phyloP scores from a whole-genome alignment of 2,329 filamentous ascomycete genomes.

The Cordyceps farinosa region DNA sequence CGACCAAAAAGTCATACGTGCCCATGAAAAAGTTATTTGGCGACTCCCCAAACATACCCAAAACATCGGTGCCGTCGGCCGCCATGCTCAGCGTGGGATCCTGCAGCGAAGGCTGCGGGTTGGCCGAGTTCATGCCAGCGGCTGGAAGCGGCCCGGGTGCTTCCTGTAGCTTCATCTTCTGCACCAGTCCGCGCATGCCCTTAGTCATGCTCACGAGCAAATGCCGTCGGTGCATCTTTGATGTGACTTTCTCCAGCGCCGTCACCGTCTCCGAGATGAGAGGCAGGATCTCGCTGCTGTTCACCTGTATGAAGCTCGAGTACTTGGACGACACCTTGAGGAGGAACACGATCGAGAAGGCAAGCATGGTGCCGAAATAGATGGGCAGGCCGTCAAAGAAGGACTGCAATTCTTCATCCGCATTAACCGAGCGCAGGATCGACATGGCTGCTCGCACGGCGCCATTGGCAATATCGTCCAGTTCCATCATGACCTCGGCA shows the following conservation, averaged over 20 bases:
- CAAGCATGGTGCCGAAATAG: conserved; percentile 16
- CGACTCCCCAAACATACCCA: conserved; percentile 14
- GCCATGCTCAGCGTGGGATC: conserved; percentile 9
- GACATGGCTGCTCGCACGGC: conserved; percentile 13
- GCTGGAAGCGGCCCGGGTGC: background rate
- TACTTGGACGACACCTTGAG: conserved; percentile 14
- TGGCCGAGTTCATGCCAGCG: no score
- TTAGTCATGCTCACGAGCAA: conserved; percentile 17
- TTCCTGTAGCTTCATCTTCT: conserved; percentile 5
- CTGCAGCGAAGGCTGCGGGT: background rate
- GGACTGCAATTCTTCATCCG: conserved; percentile 15
- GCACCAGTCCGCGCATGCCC: conserved; percentile 16
- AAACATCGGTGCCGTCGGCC: background rate
- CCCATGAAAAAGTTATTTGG: conserved; percentile 15
- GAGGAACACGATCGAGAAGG: conserved; percentile 13
- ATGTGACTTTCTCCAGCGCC: conserved; percentile 13
- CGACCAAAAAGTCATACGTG: conserved; percentile 14
- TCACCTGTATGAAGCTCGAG: conserved; percentile 12
- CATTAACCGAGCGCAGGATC: conserved; percentile 14
- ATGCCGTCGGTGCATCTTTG: conserved; percentile 13
- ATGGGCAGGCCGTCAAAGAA: conserved; percentile 17
- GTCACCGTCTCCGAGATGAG: conserved; percentile 9
- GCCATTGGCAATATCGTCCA: conserved; percentile 15
- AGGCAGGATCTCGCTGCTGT: conserved; percentile 7
- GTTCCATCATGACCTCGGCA: conserved; percentile 11